phyloP scores from a whole-genome alignment of 2,329 filamentous ascomycete species.

The Calonectria hongkongensis region DNA sequence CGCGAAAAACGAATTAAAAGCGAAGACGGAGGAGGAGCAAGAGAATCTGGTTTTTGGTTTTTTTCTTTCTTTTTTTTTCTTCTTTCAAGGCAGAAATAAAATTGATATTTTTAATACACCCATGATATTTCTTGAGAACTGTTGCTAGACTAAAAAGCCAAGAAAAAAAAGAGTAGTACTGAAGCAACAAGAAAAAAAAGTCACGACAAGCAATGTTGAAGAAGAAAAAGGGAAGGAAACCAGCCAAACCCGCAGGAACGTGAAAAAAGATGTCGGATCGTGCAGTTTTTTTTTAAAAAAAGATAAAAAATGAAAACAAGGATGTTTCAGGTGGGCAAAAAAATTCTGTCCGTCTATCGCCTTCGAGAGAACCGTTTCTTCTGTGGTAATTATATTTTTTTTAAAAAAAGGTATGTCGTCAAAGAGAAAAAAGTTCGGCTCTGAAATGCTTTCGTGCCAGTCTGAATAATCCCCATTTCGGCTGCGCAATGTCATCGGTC shows the following conservation, averaged over 20 bases:
- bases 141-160: conserved; percentile 52
- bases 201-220: conserved; percentile 34
- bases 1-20: not conserved
- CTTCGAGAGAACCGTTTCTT: conserved; percentile 16
- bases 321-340: not conserved
- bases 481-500: conserved; percentile 16
- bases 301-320: not conserved
- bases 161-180: conserved; percentile 36
- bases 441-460: conserved; percentile 30
- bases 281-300: not conserved
- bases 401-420: not conserved
- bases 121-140: conserved; percentile 50
- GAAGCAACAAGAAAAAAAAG: conserved; percentile 11
- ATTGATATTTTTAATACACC: conserved; percentile 35
- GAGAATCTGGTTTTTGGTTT: not conserved
- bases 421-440: conserved; percentile 14
- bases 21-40: not conserved
- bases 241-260: conserved; percentile 10
- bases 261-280: not conserved
- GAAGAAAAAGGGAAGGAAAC: conserved; percentile 38
- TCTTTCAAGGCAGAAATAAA: conserved; percentile 12
- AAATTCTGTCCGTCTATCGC: not conserved
- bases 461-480: not conserved
- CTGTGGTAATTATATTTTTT: conserved; percentile 18
- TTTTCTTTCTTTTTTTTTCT: not conserved